Percentiles rank a stretch among this genome's conserved stretches.
phyloP scores from a whole-genome alignment of 2,329 filamentous ascomycete species.

The Cladosporium sp. region DNA sequence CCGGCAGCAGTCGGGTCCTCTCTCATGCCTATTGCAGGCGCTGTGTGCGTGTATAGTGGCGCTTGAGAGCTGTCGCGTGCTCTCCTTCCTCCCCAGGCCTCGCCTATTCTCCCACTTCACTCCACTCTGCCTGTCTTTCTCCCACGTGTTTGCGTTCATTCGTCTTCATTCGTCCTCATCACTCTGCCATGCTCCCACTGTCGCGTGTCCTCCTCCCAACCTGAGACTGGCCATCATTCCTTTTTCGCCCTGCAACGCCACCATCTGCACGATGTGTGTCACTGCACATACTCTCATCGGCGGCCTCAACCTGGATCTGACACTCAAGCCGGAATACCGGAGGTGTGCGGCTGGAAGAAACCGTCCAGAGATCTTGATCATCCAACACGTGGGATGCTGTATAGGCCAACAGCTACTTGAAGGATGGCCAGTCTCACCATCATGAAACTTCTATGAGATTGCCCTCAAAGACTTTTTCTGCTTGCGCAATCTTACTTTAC shows the following conservation, averaged over 20 bases:
- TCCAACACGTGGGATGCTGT: neutral
- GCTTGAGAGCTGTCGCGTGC: neutral
- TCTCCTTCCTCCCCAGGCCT: neutral
- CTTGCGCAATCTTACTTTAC: neutral
- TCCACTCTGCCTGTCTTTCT: too few relatives aligned
- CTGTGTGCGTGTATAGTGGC: too few relatives aligned
- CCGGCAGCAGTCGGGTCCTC: too few relatives aligned
- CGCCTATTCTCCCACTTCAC: neutral
- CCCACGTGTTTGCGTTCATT: neutral
- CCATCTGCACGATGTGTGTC: constrained; percentile 4
- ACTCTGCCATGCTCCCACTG: neutral
- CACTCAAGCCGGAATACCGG: neutral
- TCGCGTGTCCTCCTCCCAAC: neutral
- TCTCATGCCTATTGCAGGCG: too few relatives aligned
- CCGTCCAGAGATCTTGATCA: too few relatives aligned
- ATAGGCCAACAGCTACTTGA: neutral
- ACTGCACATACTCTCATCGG: neutral
- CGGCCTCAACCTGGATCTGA: too few relatives aligned
- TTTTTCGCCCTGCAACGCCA: constrained; percentile 1
- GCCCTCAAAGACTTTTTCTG: too few relatives aligned
- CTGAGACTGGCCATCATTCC: neutral
- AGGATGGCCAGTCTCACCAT: neutral
- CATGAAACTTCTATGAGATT: too few relatives aligned
- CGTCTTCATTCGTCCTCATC: neutral
- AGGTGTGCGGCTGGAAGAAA: neutral